phyloP scores from a whole-genome alignment of 192 early-diverging fungal genomes.

The Coemansia guatemalensis region DNA sequence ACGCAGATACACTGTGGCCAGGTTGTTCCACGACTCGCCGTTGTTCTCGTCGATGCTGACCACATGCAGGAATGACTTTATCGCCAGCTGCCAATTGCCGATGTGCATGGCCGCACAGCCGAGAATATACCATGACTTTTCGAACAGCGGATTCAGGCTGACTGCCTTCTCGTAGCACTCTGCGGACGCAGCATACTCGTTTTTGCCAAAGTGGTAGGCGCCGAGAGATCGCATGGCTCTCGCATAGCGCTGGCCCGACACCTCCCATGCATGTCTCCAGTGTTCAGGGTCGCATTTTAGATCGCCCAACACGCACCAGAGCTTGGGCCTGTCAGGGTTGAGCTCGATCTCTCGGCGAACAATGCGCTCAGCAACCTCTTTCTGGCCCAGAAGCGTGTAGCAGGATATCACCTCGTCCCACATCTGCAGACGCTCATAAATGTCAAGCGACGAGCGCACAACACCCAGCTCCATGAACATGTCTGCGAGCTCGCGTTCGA shows the following conservation, averaged over 20 bases:
- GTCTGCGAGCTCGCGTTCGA: conserved; percentile 90
- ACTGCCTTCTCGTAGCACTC: conserved; percentile 82
- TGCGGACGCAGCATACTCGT: conserved; percentile 64
- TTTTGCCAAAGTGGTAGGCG: conserved; percentile 67
- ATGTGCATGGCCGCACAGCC: conserved; percentile 90
- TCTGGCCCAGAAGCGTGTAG: conserved; percentile 81
- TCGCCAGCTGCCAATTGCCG: conserved; percentile 73
- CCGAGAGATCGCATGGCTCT: conserved; percentile 96
- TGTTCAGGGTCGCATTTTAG: conserved; percentile 69
- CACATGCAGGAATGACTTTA: conserved; percentile 73
- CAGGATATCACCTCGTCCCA: conserved; percentile 95
- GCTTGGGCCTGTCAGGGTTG: conserved; percentile 74
- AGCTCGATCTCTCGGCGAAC: conserved; percentile 65
- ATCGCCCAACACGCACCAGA: conserved; percentile 91
- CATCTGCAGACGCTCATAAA: conserved; percentile 90
- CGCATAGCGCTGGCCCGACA: conserved; percentile 78
- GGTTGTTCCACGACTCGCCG: conserved; percentile 97
- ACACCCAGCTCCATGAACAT: conserved; percentile 85
- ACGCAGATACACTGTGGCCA: conserved; percentile 80
- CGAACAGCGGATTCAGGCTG: conserved; percentile 90
- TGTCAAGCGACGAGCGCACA: conserved; percentile 87
- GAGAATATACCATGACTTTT: conserved; percentile 94
- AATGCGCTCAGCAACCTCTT: conserved; percentile 82
- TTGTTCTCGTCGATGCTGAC: conserved; percentile 74
- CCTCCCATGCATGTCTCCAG: conserved; percentile 88